These are phyloP conservation scores for Xerocomus amazonicus DNA, from an alignment of 1,284 basidiomycete genomes.

Conservation along the genomic window DNA sequence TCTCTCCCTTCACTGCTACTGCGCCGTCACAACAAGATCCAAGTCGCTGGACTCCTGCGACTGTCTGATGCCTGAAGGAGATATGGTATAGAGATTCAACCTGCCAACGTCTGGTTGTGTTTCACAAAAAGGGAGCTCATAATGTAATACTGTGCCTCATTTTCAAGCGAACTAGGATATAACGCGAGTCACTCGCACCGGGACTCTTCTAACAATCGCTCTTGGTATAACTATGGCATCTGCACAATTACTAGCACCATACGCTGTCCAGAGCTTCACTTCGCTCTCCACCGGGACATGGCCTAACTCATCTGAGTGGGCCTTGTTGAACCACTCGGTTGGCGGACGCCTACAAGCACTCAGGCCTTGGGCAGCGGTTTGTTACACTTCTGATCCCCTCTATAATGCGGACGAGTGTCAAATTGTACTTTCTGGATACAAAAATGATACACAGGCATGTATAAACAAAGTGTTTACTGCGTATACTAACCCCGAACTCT, in stretches of 20 bases:
- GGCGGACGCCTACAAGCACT: conserved; percentile 18
- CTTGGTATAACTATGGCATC: background rate
- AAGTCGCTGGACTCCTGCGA: no score
- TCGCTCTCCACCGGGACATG: conserved; percentile 5
- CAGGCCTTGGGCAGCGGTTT: conserved; percentile 20
- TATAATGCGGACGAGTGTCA: conserved; percentile 13
- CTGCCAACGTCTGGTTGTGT: no score
- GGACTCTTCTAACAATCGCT: background rate
- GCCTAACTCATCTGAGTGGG: conserved; percentile 11
- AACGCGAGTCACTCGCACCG: no score
- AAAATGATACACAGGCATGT: conserved; percentile 14
- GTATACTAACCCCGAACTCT: background rate
- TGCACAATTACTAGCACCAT: conserved; percentile 4
- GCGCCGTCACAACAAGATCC: no score
- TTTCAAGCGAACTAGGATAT: no score
- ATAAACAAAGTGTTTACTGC: background rate
- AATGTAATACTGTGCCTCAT: no score
- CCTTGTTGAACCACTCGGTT: conserved; percentile 15
- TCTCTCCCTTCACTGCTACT: no score
- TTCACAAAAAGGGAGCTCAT: no score
- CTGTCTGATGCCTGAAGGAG: no score
- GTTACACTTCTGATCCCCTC: conserved; percentile 18
- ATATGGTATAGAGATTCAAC: no score
- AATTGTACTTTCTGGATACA: conserved; percentile 11
- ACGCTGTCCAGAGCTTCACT: conserved; percentile 8